phyloP scores from a whole-genome alignment of 1,284 basidiomycete species.

The Trichosporon faecale region DNA sequence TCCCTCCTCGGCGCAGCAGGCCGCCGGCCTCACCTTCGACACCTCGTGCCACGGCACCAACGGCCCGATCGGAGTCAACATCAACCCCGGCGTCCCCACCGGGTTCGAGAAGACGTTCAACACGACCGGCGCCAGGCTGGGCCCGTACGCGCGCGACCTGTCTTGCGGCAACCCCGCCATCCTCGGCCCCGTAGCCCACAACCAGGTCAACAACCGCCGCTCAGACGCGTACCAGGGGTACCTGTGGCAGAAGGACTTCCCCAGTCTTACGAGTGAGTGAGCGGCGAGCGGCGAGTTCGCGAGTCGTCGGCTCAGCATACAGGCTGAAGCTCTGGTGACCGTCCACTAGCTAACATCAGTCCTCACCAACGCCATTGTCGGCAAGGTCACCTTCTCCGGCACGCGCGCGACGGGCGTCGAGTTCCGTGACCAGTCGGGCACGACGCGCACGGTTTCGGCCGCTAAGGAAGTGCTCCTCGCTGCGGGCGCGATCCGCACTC shows the following conservation, averaged over 20 bases:
- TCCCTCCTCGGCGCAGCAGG: constrained; percentile 25
- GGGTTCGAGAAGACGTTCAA: constrained; percentile 36
- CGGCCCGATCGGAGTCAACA: constrained; percentile 35
- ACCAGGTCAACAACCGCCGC: constrained; percentile 27
- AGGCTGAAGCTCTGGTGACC: no score
- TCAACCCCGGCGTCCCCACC: constrained; percentile 25
- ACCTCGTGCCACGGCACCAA: constrained; percentile 27
- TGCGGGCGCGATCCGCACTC: constrained; percentile 53
- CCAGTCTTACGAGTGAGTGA: constrained; percentile 38
- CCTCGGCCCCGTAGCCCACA: constrained; percentile 36
- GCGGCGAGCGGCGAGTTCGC: no score
- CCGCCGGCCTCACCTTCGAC: constrained; percentile 33
- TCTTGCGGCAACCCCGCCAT: constrained; percentile 43
- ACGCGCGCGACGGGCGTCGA: constrained; percentile 39
- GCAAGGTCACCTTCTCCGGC: constrained; percentile 29
- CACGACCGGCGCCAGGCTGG: constrained; percentile 22
- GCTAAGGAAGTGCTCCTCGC: constrained; percentile 52
- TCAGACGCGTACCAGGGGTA: constrained; percentile 43
- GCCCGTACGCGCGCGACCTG: constrained; percentile 37
- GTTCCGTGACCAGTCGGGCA: constrained; percentile 30
- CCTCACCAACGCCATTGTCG: constrained; percentile 38
- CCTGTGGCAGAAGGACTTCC: constrained; percentile 30
- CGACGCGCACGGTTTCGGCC: constrained; percentile 42
- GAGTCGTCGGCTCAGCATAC: no score
- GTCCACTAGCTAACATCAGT: constrained; percentile 20